These are phyloP conservation scores for Botrytis cinerea DNA, from an alignment of 2,329 filamentous ascomycete genomes.

Conservation along the genomic window DNA sequence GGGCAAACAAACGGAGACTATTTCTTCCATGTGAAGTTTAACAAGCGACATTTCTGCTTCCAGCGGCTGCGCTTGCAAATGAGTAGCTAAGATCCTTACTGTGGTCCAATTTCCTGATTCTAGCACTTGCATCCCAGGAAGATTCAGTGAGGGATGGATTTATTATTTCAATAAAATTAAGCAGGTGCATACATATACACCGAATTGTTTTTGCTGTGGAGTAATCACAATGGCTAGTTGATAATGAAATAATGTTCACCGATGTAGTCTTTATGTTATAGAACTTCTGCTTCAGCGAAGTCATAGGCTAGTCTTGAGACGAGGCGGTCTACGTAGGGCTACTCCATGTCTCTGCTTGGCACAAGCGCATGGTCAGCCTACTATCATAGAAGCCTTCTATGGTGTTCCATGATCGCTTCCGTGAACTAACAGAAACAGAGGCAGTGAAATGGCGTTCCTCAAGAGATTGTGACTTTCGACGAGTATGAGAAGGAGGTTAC, in stretches of 20 bases:
- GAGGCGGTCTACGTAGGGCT: neutral
- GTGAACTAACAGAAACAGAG: neutral
- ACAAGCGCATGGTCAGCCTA: neutral
- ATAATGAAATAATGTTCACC: neutral
- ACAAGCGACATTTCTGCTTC: no score
- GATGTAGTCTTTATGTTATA: neutral
- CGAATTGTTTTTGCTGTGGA: neutral
- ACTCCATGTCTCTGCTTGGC: neutral
- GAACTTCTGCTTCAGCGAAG: neutral
- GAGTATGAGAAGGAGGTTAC: neutral
- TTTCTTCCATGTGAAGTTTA: no score
- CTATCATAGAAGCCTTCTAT: neutral
- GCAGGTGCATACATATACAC: neutral
- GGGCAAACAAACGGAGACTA: no score
- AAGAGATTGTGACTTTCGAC: accelerated
- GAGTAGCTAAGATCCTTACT: no score
- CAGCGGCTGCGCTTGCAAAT: no score
- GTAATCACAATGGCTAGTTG: neutral
- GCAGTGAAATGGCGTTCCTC: neutral
- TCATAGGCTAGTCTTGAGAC: neutral
- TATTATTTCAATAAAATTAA: no score
- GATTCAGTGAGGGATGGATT: no score
- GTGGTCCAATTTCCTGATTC: no score
- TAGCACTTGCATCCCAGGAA: no score
- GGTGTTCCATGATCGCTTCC: accelerated